Conservation (phyloP, 371 early-diverging fungal species). For the Mortierella sp. region DNA sequence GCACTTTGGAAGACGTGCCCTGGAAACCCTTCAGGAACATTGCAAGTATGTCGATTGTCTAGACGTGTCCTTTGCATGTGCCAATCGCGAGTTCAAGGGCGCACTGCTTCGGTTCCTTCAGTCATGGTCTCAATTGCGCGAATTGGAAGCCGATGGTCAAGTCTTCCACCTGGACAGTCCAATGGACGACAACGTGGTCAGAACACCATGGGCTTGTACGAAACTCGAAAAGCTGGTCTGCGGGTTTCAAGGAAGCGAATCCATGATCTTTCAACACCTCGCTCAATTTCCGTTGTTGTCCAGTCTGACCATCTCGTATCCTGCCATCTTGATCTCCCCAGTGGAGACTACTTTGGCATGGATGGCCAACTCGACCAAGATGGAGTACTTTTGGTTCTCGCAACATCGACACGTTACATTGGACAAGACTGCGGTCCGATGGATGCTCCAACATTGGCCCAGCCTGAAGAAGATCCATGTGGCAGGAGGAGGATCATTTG, state of each 20-base stretch:
- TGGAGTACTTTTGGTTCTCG: constrained; percentile 50
- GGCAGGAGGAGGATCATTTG: constrained; percentile 14
- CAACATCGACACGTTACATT: constrained; percentile 22
- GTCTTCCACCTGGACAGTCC: constrained; percentile 33
- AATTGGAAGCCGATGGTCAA: constrained; percentile 42
- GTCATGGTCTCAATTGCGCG: constrained; percentile 17
- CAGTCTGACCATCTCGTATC: constrained; percentile 30
- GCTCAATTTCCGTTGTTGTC: constrained; percentile 28
- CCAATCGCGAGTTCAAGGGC: constrained; percentile 20
- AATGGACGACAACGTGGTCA: constrained; percentile 15
- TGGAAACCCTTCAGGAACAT: constrained; percentile 32
- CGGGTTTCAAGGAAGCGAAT: constrained; percentile 36
- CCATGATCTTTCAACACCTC: constrained; percentile 41
- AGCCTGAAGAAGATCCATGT: constrained; percentile 33
- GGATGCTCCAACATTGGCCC: constrained; percentile 42
- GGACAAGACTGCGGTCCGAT: constrained; percentile 14
- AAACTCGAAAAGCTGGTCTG: constrained; percentile 40
- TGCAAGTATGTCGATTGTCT: constrained; percentile 38
- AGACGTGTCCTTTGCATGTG: constrained; percentile 33
- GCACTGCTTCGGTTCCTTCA: constrained; percentile 31
- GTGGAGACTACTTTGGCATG: constrained; percentile 29
- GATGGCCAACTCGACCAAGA: constrained; percentile 28
- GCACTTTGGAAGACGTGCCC: constrained; percentile 23
- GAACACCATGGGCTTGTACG: constrained; percentile 29
- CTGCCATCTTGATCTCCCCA: constrained; percentile 16